Evolutionary conservation across 1,139 yeast species (phyloP).

Genomic region (Protomyces lactucae-debilis): DNA sequence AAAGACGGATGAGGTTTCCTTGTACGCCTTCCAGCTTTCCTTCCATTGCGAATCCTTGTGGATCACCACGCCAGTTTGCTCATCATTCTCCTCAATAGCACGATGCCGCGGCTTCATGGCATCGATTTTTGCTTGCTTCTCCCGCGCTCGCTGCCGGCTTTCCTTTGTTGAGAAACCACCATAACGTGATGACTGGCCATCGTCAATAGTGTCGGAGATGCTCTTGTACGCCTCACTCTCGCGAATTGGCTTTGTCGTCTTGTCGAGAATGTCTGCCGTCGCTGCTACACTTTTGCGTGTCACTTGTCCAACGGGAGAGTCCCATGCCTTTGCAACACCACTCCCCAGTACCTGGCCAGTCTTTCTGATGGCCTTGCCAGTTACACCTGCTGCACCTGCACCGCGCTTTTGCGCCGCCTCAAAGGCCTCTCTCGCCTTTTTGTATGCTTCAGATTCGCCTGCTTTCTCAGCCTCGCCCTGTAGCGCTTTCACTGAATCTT

Average conservation of each 20-base stretch:
- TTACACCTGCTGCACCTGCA: slow-evolving; percentile 44
- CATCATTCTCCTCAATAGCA: slow-evolving; percentile 70
- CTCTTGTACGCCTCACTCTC: slow-evolving; percentile 76
- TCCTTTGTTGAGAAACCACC: slow-evolving; percentile 92
- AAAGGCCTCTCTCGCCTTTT: slow-evolving; percentile 87
- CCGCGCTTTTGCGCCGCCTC: slow-evolving; percentile 72
- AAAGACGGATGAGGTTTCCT: slow-evolving; percentile 65
- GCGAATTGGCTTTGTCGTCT: slow-evolving; percentile 90
- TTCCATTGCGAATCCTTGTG: slow-evolving; percentile 73
- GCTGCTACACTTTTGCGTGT: slow-evolving; percentile 82
- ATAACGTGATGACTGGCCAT: slow-evolving; percentile 79
- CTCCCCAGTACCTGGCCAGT: slow-evolving; percentile 94
- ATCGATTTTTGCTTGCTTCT: slow-evolving; percentile 50
- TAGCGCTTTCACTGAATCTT: slow-evolving; percentile 86
- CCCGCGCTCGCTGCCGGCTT: slow-evolving; percentile 67
- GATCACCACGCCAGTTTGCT: slow-evolving; percentile 75
- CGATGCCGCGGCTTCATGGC: slow-evolving; percentile 51
- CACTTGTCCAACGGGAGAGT: slow-evolving; percentile 82
- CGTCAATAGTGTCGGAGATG: slow-evolving; percentile 60
- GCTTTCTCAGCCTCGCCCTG: slow-evolving; percentile 95
- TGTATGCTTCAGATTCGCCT: slow-evolving; percentile 91
- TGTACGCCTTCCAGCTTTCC: slow-evolving; percentile 60
- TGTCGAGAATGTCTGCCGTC: slow-evolving; percentile 52
- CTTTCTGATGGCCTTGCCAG: slow-evolving; percentile 48
- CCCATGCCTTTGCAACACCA: slow-evolving; percentile 93